phyloP scores from a whole-genome alignment of 108 stramenopile genomes.

The Cylindrotheca closterium region DNA sequence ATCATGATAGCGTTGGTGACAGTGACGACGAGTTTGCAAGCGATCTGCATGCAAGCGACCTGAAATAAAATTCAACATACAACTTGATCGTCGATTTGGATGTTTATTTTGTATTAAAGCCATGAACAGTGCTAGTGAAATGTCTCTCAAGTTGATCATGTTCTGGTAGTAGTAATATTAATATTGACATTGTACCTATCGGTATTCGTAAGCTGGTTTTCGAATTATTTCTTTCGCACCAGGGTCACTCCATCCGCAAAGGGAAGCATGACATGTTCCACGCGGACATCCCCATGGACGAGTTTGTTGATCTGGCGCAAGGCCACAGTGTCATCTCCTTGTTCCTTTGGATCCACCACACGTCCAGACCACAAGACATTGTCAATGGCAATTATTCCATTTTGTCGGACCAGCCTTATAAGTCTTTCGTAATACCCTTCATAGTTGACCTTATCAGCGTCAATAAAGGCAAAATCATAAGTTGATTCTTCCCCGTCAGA shows the following conservation, averaged over 20 bases:
- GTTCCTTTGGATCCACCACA: neutral
- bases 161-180: too few species aligned
- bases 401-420: constrained; percentile 1
- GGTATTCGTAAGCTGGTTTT: too few species aligned
- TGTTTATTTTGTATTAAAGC: too few species aligned
- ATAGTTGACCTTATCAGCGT: constrained; percentile 24
- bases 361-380: constrained; percentile 1
- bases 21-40: too few species aligned
- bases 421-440: constrained; percentile 13
- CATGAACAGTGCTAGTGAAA: too few species aligned
- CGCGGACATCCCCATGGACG: constrained; percentile 3
- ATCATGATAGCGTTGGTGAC: too few species aligned
- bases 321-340: constrained; percentile 8
- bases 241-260: constrained; percentile 14
- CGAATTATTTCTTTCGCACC: constrained; percentile 11
- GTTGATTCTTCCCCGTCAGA: constrained; percentile 6
- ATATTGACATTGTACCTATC: too few species aligned
- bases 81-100: too few species aligned
- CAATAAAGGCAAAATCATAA: constrained; percentile 21
- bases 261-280: constrained; percentile 12
- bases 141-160: too few species aligned
- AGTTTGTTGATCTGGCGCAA: neutral
- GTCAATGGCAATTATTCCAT: constrained; percentile 13
- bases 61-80: too few species aligned
- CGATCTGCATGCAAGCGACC: too few species aligned